Conservation (phyloP, 176 grass and related monocot species). For the Phragmites australis region DNA sequence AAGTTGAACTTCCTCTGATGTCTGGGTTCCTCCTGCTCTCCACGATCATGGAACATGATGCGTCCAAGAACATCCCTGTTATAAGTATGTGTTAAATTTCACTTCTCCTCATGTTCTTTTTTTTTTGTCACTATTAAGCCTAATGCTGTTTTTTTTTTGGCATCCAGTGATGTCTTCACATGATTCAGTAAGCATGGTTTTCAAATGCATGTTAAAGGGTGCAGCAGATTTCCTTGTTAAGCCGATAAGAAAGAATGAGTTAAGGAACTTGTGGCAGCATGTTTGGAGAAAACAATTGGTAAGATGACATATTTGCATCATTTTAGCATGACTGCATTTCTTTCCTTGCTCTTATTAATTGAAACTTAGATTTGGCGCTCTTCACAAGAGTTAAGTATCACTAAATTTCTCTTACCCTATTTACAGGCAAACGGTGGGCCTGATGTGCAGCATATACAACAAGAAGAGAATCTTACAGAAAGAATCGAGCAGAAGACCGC, state of each 20-base stretch:
- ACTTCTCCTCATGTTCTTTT: background rate
- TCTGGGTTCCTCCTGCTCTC: constrained; percentile 89
- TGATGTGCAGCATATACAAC: constrained; percentile 45
- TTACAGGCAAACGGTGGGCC: constrained; percentile 59
- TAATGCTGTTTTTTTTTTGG: background rate
- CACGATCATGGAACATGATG: constrained; percentile 92
- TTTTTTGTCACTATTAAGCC: background rate
- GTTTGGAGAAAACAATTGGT: constrained; percentile 98
- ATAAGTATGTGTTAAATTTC: constrained; percentile 67
- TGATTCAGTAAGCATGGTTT: constrained; percentile 93
- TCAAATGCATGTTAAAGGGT: constrained; percentile 99
- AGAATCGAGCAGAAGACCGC: constrained; percentile 14
- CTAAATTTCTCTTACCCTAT: constrained; percentile 21
- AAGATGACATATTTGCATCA: constrained; percentile 27
- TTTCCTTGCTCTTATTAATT: background rate
- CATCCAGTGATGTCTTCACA: constrained; percentile 98
- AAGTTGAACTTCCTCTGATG: constrained; percentile 90
- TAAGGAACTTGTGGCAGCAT: constrained; percentile 96
- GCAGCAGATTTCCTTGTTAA: constrained; percentile 97
- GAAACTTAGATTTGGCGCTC: background rate
- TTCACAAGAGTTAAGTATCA: background rate
- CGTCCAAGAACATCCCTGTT: constrained; percentile 91
- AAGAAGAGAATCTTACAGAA: constrained; percentile 51
- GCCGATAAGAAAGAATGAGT: constrained; percentile 91
- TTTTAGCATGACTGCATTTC: constrained; percentile 19